A percentile compares a stretch with the other conserved stretches of the same genome.
phyloP scores from a whole-genome alignment of 2,329 filamentous ascomycete species.

The Metarhizium guizhouense region DNA sequence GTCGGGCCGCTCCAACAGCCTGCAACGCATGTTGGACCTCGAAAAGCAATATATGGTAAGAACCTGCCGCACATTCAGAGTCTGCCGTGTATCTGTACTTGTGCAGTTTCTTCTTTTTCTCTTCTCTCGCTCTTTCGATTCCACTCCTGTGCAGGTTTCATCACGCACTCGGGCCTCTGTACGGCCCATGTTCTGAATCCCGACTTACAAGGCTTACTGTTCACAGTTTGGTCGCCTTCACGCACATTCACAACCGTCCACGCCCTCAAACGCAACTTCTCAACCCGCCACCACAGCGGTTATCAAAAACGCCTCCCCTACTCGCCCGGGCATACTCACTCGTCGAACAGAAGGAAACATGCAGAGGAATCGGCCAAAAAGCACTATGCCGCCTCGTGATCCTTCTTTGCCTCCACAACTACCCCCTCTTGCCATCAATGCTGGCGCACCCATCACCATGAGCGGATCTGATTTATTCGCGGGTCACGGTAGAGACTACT shows the following conservation, averaged over 20 bases:
- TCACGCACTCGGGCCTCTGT: neutral
- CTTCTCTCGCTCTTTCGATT: neutral
- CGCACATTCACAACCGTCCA: conserved; percentile 1
- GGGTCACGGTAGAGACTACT: conserved; percentile 6
- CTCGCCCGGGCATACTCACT: conserved; percentile 8
- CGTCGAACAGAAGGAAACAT: conserved; percentile 6
- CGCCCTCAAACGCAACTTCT: conserved; percentile 2
- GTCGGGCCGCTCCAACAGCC: conserved; percentile 33
- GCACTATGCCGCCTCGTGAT: conserved; percentile 1
- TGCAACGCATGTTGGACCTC: conserved; percentile 51
- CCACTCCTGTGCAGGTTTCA: neutral
- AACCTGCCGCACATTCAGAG: neutral
- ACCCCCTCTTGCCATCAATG: conserved; percentile 10
- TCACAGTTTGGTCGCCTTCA: conserved; percentile 13
- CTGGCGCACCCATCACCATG: conserved; percentile 3
- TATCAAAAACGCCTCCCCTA: neutral
- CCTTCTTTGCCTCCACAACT: conserved; percentile 6
- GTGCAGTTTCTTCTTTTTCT: neutral
- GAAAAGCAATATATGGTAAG: conserved; percentile 51
- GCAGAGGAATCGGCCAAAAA: conserved; percentile 3
- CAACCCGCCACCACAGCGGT: neutral
- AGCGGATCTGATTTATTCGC: conserved; percentile 3
- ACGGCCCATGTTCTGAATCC: neutral
- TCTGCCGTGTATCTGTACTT: neutral
- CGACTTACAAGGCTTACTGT: conserved; percentile 1